Conservation (phyloP, 2,329 filamentous ascomycete species). For the Fusarium decemcellulare region DNA sequence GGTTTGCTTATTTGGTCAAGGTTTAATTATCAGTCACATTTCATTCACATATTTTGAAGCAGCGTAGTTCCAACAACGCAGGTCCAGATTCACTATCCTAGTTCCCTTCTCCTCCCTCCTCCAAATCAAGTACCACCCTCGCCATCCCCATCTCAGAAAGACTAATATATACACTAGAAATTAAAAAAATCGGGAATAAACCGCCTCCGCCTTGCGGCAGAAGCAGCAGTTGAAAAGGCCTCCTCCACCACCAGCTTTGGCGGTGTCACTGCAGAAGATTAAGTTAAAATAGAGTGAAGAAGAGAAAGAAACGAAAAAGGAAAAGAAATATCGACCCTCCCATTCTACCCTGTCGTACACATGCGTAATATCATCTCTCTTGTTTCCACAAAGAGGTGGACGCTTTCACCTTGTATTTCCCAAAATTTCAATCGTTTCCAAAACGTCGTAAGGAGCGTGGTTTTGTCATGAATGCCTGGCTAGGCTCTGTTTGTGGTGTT, state of each 20-base stretch:
- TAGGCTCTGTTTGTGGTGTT: constrained; percentile 14
- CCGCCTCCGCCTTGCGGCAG: constrained; percentile 5
- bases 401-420: constrained; percentile 1
- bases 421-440: not conserved
- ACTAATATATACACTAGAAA: constrained; percentile 39
- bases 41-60: not conserved
- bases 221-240: not conserved
- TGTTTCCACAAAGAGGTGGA: constrained; percentile 6
- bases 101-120: constrained; percentile 3
- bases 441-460: constrained; percentile 32
- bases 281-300: constrained; percentile 2
- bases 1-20: too few relatives aligned
- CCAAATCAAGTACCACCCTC: not conserved
- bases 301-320: not conserved
- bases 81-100: constrained; percentile 40
- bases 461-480: constrained; percentile 8
- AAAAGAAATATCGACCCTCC: constrained; percentile 13
- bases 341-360: constrained; percentile 19
- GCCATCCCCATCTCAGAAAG: not conserved
- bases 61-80: constrained; percentile 13
- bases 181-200: constrained; percentile 11
- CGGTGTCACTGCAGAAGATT: constrained; percentile 23
- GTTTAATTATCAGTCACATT: too few relatives aligned
- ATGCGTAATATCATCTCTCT: constrained; percentile 4
- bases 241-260: constrained; percentile 14